phyloP scores from a whole-genome alignment of 495 filamentous ascomycete species.

The Sphaerosporella brunnea region DNA sequence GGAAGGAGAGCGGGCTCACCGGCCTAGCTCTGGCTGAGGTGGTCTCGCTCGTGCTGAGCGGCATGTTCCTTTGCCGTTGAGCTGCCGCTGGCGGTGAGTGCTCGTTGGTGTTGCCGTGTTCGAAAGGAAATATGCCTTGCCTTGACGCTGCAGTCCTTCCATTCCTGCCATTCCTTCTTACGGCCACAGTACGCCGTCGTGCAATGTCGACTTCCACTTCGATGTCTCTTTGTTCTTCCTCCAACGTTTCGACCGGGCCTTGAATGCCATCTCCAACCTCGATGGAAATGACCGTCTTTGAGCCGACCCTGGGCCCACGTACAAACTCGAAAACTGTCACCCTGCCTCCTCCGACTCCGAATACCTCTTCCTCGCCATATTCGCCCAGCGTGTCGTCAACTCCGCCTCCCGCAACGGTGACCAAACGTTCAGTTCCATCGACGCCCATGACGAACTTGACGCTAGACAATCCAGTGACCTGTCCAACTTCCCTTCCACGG shows the following conservation, averaged over 20 bases:
- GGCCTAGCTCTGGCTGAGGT: neutral
- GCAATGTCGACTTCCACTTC: constrained; percentile 70
- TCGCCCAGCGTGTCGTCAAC: constrained; percentile 37
- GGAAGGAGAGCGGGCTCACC: neutral
- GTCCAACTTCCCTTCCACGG: constrained; percentile 38
- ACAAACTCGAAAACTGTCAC: constrained; percentile 64
- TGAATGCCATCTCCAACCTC: constrained; percentile 57
- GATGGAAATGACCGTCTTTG: constrained; percentile 33
- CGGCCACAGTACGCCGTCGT: constrained; percentile 52
- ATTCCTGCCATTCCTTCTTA: constrained; percentile 30
- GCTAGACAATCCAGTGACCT: constrained; percentile 39
- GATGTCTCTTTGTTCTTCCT: constrained; percentile 58
- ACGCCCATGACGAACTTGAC: constrained; percentile 45
- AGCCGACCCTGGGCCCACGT: constrained; percentile 29
- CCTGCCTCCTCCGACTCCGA: constrained; percentile 38
- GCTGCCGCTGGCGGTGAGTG: too few relatives aligned
- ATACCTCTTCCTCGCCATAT: constrained; percentile 1
- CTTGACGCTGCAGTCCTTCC: constrained; percentile 8
- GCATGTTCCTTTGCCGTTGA: constrained; percentile 8
- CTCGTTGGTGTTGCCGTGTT: neutral
- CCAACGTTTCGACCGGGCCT: constrained; percentile 35
- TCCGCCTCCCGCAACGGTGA: constrained; percentile 61
- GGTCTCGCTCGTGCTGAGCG: neutral
- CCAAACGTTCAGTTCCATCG: constrained; percentile 39
- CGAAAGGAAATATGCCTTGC: constrained; percentile 18